Evolutionary conservation across 1,284 basidiomycete genomes (phyloP), one percentile per base, ranked within the genome.

Genomic region (Hemileia vastatrix): DNA sequence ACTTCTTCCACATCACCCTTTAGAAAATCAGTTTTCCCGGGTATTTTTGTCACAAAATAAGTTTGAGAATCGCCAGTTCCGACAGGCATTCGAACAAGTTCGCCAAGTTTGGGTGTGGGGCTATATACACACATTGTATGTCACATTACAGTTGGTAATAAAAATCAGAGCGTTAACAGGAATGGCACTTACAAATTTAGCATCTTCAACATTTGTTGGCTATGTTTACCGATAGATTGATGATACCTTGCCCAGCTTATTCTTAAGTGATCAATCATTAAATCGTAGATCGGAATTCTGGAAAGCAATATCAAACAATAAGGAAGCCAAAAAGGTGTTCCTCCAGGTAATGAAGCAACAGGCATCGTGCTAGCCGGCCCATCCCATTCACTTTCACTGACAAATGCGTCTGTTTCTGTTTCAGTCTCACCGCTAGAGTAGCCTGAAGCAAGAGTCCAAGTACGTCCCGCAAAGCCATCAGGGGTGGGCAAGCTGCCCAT

Each of bases 261-360:
- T 31, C 75, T 90, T 47, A 93, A 82, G 73, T 90, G 93, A 78
- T 94, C 90, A 58, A 88, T 83, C 86, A 93, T 89, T 59, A 91
- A 81, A 73, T 93, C 90, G 77, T 92, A 93, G 68, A 93, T 88
- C 0, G 90, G 90, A 76, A 88, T 87, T 27, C 88, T 84, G 45
- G 90, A 93, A 21, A 93, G 88, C 51, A 75, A 64, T 15, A 89
- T 91, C 47, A 93, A 79, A 2, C 88, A 87, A 72, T 92, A 92
- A 4, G 90, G 90, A 57, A 93, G 81, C 90, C 90, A 93, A 73
- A 92, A 92, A 19, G 90, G 86, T 27, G 90, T 89, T 69, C 89
- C 88, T 0, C 86, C 86, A 0, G 88, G 87, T 45, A 90, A 78
- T 77, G n/a, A 23, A 13, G 64, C 57, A 6, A 65, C 54, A 21